Percentiles rank a stretch among this genome's conserved stretches.
Conservation (phyloP, 1,139 yeast genomes). For the Magnusiomyces magnusii region DNA sequence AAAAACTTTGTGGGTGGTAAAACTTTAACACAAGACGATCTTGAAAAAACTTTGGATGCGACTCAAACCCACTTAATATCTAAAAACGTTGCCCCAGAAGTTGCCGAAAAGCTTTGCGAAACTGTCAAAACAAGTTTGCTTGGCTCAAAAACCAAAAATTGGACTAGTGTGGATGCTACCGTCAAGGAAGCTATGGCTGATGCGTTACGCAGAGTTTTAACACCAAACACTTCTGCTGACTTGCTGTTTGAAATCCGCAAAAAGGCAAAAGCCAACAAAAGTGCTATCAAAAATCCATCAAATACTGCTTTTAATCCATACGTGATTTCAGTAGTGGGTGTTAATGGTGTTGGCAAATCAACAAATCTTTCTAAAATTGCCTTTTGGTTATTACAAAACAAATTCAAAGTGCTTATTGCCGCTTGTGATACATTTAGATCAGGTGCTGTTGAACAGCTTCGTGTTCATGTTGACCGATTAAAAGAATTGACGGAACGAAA, state of each 20-base stretch:
- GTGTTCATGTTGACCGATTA: constrained; percentile 85
- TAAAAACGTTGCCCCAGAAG: constrained; percentile 49
- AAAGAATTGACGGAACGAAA: constrained; percentile 50
- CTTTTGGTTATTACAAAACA: constrained; percentile 89
- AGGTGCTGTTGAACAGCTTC: constrained; percentile 95
- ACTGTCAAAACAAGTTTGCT: constrained; percentile 53
- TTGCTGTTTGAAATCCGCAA: constrained; percentile 73
- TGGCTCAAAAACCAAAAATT: constrained; percentile 58
- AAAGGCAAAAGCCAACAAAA: constrained; percentile 29
- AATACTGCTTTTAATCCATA: constrained; percentile 46
- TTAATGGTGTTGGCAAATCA: constrained; percentile 96
- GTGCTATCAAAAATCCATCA: constrained; percentile 29
- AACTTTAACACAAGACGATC: constrained; percentile 42
- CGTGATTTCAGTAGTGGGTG: constrained; percentile 95
- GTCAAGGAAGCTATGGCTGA: constrained; percentile 62
- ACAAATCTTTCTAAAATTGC: constrained; percentile 92
- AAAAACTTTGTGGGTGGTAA: constrained; percentile 57
- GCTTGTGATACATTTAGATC: constrained; percentile 98
- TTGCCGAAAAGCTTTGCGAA: constrained; percentile 49
- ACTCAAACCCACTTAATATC: constrained; percentile 44
- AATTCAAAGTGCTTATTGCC: constrained; percentile 78
- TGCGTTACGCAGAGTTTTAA: constrained; percentile 71
- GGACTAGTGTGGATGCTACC: constrained; percentile 55
- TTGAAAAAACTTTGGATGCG: constrained; percentile 37
- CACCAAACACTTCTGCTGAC: constrained; percentile 91